A percentile compares a stretch with the other conserved stretches of the same genome.
Conservation (phyloP, 179 eudicot species). For the Spergularia azorica region DNA sequence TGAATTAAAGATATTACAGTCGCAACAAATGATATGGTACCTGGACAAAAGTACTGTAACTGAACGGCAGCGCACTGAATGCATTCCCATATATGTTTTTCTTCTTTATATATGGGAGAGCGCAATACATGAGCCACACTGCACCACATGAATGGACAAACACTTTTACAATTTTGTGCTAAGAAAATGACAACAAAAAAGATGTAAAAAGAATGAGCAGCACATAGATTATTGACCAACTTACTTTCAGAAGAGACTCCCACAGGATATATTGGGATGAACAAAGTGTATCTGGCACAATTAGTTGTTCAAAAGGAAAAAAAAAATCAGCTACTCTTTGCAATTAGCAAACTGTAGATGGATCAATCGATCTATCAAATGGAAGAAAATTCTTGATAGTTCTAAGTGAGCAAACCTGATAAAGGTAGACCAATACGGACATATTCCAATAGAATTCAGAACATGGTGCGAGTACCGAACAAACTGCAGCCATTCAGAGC, state of each 20-base stretch:
- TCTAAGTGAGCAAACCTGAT: slow-evolving; percentile 55
- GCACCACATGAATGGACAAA: slow-evolving; percentile 30
- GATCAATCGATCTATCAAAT: not conserved
- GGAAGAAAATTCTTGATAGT: not conserved
- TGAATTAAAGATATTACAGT: not conserved
- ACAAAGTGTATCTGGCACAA: slow-evolving; percentile 72
- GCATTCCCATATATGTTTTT: slow-evolving; percentile 58
- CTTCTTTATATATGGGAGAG: slow-evolving; percentile 67
- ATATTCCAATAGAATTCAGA: slow-evolving; percentile 56
- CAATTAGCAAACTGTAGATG: not conserved
- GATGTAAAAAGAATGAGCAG: slow-evolving; percentile 4
- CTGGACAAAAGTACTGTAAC: slow-evolving; percentile 63
- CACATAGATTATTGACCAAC: slow-evolving; percentile 17
- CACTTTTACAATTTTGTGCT: slow-evolving; percentile 1
- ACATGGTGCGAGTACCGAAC: slow-evolving; percentile 88
- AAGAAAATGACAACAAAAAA: not conserved
- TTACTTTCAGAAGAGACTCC: slow-evolving; percentile 87
- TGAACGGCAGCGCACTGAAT: slow-evolving; percentile 60
- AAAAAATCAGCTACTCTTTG: slow-evolving; percentile 3
- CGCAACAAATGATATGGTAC: slow-evolving; percentile 32
- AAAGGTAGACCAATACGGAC: slow-evolving; percentile 63
- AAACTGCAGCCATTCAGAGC: slow-evolving; percentile 46
- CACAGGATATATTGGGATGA: slow-evolving; percentile 68
- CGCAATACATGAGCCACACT: slow-evolving; percentile 96
- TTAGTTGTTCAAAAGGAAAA: not conserved